Conservation (phyloP, 768 basidiomycete species). For the Chalciporus chontae region DNA sequence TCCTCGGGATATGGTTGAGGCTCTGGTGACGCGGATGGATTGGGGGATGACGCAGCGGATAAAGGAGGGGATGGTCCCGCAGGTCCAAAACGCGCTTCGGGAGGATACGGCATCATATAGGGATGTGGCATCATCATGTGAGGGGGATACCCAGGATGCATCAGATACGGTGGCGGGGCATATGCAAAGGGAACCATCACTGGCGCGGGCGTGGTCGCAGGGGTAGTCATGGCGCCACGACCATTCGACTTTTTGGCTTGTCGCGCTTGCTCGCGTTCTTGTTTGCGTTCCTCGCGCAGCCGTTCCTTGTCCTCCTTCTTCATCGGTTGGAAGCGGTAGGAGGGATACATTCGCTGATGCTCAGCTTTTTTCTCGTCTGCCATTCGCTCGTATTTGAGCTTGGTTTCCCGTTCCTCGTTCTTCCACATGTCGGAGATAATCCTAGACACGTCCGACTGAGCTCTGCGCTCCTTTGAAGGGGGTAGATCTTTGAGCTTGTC, state of each 20-base stretch:
- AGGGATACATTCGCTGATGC: conserved; percentile 50
- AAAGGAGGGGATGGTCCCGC: conserved; percentile 51
- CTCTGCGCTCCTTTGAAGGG: conserved; percentile 30
- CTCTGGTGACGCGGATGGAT: conserved; percentile 19
- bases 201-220: conserved; percentile 4
- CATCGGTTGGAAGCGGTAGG: conserved; percentile 55
- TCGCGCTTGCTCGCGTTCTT: conserved; percentile 37
- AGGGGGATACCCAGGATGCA: conserved; percentile 6
- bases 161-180: neutral
- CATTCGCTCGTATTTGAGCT: conserved; percentile 46
- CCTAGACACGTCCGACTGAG: conserved; percentile 65
- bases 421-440: conserved; percentile 64
- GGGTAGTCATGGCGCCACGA: conserved; percentile 17
- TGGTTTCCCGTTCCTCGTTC: conserved; percentile 45
- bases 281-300: conserved; percentile 37
- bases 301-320: conserved; percentile 50
- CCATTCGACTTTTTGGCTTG: conserved; percentile 21
- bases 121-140: conserved; percentile 13
- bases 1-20: conserved; percentile 8
- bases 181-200: conserved; percentile 1
- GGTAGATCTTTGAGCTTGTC: conserved; percentile 48
- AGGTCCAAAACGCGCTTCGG: conserved; percentile 29
- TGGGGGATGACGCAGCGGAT: conserved; percentile 49
- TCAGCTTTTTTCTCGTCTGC: conserved; percentile 52
- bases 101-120: conserved; percentile 22